These are phyloP conservation scores for Camelina neglecta DNA, from an alignment of 345 rosid species.

Conservation along the genomic window DNA sequence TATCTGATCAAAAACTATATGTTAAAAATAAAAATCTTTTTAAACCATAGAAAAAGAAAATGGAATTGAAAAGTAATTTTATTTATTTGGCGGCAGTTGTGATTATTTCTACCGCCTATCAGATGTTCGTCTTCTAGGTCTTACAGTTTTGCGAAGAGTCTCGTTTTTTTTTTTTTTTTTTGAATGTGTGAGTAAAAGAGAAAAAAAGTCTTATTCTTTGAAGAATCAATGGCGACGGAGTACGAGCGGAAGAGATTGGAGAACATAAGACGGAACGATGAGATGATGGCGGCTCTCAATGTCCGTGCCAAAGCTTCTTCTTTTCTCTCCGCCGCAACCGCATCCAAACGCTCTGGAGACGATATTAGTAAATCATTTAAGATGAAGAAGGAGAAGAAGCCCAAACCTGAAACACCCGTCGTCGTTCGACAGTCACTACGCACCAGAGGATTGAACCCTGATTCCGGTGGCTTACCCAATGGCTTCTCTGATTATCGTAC, in stretches of 20 bases:
- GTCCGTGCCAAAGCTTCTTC: constrained; percentile 59
- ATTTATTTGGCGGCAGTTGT: constrained; percentile 35
- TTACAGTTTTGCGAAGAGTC: neutral
- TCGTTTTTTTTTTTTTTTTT: no score
- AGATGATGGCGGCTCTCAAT: constrained; percentile 79
- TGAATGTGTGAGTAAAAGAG: neutral
- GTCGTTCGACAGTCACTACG: constrained; percentile 72
- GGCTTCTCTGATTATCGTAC: constrained; percentile 27
- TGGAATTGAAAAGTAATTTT: neutral
- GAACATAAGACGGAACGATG: constrained; percentile 74
- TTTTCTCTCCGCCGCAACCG: constrained; percentile 54
- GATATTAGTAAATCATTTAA: constrained; percentile 49
- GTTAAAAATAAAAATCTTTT: no score
- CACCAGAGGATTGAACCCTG: constrained; percentile 70
- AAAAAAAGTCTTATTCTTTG: neutral
- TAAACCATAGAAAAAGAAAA: no score
- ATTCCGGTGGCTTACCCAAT: constrained; percentile 50
- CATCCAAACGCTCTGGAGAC: constrained; percentile 56
- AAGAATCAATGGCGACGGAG: constrained; percentile 68
- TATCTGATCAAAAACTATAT: no score
- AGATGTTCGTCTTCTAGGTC: neutral
- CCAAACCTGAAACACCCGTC: constrained; percentile 50
- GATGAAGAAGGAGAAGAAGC: constrained; percentile 50
- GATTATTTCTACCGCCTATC: constrained; percentile 28
- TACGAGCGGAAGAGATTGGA: constrained; percentile 80